Base-by-base conservation (phyloP, 1,284 basidiomycete species). In the Ganoderma multipileum region DNA sequence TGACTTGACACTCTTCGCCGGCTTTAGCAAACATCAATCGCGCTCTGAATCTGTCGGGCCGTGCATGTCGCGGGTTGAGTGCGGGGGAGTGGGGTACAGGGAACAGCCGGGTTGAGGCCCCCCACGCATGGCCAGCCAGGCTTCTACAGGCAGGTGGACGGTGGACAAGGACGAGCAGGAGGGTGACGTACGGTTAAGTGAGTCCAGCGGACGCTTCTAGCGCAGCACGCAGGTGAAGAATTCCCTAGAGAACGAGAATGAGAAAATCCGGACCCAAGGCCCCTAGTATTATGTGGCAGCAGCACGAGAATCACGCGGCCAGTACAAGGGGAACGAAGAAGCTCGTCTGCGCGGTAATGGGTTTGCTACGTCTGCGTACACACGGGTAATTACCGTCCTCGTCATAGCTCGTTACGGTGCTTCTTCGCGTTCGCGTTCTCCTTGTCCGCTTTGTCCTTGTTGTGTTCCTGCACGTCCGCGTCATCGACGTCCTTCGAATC, bases 391-490 rank as follows among this genome's bases (percentile, higher is more conserved):
- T 52, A 50, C 52, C 50, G 61, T 74, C 58, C 39, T 41, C 58
- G 12, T 60, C 73, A 85, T 69, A 86, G 71, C 77, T 85, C 84
- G 67, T 85, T 84, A 72, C 79, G 79, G 42, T 70, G 75, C 70
- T 74, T 72, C 61, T 67, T 65, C 65, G 47, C 65, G 23, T 52
- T 52, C 23, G 12, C 47, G 20, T 47, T 52, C 23, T 23, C 4
- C 47, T 52, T 52, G 47, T 52, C 47, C 47, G 33, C 33, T 33
- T 33, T 33, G 8, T 33, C 33, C 3, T 33, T 33, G 33, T 42
- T 70, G 28, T 70, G 72, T 68, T 73, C 71, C 41, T 77, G 73
- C 47, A 67, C 68, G 23, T 71, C 73, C 58, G 68, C 70, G 18
- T 71, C 69, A 4, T 58, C 66, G 23, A 68, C 66, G 55, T 63